Evolutionary conservation across 2,329 filamentous ascomycete genomes (phyloP).

Genomic region (Alternaria solani): DNA sequence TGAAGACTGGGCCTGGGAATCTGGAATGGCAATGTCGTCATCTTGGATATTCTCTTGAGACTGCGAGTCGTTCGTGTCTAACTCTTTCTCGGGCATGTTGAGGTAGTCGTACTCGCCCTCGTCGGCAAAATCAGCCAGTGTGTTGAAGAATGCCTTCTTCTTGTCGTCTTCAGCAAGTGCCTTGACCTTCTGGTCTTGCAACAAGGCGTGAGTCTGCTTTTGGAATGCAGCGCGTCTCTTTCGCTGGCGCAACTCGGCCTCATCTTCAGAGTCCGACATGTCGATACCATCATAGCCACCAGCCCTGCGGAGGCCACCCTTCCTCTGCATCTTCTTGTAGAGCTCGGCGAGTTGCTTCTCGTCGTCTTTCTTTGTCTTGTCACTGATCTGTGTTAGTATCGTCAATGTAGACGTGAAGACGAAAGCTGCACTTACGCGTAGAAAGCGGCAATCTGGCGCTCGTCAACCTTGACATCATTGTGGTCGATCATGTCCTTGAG

Average conservation of each 20-base stretch:
- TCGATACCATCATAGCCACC: conserved; percentile 68
- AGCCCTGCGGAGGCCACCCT: conserved; percentile 79
- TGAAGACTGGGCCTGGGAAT: conserved; percentile 47
- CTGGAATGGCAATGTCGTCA: conserved; percentile 39
- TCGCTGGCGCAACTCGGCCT: conserved; percentile 76
- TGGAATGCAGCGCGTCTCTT: conserved; percentile 88
- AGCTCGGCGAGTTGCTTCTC: conserved; percentile 64
- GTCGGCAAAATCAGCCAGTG: conserved; percentile 81
- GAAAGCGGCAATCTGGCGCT: conserved; percentile 82
- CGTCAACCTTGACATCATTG: conserved; percentile 77
- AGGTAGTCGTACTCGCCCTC: conserved; percentile 79
- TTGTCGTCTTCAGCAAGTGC: conserved; percentile 90
- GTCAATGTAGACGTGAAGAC: conserved; percentile 15
- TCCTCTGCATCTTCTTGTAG: conserved; percentile 73
- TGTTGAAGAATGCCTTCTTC: conserved; percentile 87
- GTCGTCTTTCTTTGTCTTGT: conserved; percentile 80
- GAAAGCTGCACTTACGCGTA: conserved; percentile 74
- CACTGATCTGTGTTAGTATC: conserved; percentile 58
- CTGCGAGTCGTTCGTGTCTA: conserved; percentile 42
- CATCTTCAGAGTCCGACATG: conserved; percentile 90
- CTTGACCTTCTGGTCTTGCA: conserved; percentile 87
- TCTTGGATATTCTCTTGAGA: conserved; percentile 18
- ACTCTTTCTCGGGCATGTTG: conserved; percentile 56
- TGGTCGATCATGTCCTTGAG: conserved; percentile 91
- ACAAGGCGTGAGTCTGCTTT: conserved; percentile 87